Percentiles rank a stretch among this genome's conserved stretches.
Conservation (phyloP, 352 stramenopile genomes). For the Saprolegnia parasitica region DNA sequence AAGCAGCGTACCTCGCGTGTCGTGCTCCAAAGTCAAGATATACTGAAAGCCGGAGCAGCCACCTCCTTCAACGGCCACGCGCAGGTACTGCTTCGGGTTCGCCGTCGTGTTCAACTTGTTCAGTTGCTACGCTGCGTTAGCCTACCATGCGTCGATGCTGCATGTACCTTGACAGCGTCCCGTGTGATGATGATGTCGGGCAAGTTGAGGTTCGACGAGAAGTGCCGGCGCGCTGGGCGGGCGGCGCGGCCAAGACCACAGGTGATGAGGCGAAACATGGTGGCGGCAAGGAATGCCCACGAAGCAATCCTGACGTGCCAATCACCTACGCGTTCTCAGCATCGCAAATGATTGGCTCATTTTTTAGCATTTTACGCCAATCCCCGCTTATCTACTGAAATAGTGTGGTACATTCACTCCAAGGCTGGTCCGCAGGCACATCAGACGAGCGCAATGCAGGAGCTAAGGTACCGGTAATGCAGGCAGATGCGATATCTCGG, state of each 20-base stretch:
- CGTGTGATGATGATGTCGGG: constrained; percentile 72
- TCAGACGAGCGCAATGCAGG: too few relatives aligned
- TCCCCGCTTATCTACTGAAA: background rate
- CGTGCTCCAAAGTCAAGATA: constrained; percentile 83
- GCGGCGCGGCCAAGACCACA: background rate
- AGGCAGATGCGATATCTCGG: too few relatives aligned
- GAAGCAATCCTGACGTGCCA: background rate
- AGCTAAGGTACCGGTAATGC: too few relatives aligned
- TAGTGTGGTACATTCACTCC: too few relatives aligned
- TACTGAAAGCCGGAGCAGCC: constrained; percentile 94
- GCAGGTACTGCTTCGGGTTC: constrained; percentile 39
- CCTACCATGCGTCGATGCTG: background rate
- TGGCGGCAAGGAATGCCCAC: background rate
- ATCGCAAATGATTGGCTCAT: background rate
- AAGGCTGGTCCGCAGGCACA: too few relatives aligned
- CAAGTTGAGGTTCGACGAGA: constrained; percentile 34
- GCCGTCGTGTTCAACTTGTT: constrained; percentile 48
- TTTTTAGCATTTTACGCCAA: background rate
- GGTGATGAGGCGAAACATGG: background rate
- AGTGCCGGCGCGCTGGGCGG: constrained; percentile 3
- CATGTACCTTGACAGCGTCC: constrained; percentile 44
- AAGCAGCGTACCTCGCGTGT: constrained; percentile 29
- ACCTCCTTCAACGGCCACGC: constrained; percentile 87
- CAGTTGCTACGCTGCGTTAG: constrained; percentile 51
- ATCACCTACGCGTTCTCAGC: background rate